Conservation (phyloP, 306 rosid species). For the Begonia loranthoides region DNA sequence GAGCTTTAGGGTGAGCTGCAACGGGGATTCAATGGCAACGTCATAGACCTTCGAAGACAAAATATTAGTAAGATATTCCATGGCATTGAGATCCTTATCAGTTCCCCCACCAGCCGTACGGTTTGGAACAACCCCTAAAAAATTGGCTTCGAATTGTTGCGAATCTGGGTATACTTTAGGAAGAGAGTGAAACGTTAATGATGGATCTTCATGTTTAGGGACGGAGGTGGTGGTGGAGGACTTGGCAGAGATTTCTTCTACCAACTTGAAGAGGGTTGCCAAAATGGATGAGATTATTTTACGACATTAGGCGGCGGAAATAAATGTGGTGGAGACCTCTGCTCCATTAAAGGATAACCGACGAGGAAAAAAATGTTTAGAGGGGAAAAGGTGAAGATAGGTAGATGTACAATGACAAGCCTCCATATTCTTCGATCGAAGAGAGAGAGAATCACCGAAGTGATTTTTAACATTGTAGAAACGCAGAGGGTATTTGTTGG, state of each 20-base stretch:
- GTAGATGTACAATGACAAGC: not conserved
- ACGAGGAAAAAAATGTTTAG: slow-evolving; percentile 2
- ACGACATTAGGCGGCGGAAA: not conserved
- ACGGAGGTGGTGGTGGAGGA: slow-evolving; percentile 8
- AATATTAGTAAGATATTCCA: slow-evolving; percentile 62
- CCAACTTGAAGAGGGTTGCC: slow-evolving; percentile 34
- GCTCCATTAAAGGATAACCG: not conserved
- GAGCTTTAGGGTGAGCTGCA: slow-evolving; percentile 58
- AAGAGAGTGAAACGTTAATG: not conserved
- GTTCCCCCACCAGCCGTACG: slow-evolving; percentile 17
- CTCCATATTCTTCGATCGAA: not conserved
- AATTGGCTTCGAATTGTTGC: slow-evolving; percentile 56
- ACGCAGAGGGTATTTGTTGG: too few species aligned
- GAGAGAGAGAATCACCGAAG: too few species aligned
- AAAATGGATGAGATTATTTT: slow-evolving; percentile 6
- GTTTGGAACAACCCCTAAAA: slow-evolving; percentile 58
- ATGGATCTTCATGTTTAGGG: slow-evolving; percentile 10
- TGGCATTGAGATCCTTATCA: slow-evolving; percentile 20
- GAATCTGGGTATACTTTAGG: slow-evolving; percentile 34
- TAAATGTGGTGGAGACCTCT: not conserved
- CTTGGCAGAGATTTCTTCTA: slow-evolving; percentile 14
- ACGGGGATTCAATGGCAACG: slow-evolving; percentile 65
- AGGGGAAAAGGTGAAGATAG: slow-evolving; percentile 17
- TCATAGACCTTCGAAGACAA: slow-evolving; percentile 76
- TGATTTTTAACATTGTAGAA: too few species aligned